Percentiles rank a stretch among this genome's conserved stretches.
Conservation (phyloP, 2,329 filamentous ascomycete genomes). For the Ambrosiella cleistominuta region DNA sequence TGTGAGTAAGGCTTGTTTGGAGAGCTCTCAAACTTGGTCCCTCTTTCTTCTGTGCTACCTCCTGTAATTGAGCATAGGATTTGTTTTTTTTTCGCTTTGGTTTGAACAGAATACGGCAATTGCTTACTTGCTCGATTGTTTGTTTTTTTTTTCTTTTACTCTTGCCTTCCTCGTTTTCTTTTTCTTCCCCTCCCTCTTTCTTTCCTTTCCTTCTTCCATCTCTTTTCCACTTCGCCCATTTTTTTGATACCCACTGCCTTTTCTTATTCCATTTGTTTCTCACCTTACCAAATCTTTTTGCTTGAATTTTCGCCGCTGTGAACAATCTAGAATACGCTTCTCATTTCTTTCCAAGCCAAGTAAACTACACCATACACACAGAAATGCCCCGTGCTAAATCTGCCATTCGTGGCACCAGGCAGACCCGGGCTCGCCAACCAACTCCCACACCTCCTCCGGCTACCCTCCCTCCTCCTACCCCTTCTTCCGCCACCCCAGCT, state of each 20-base stretch:
- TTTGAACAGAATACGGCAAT: slow-evolving; percentile 7
- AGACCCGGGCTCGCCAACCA: no score
- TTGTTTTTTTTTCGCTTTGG: slow-evolving; percentile 15
- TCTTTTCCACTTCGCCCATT: not conserved
- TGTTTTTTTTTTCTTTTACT: slow-evolving; percentile 3
- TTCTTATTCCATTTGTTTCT: not conserved
- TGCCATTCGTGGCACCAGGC: no score
- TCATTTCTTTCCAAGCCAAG: no score
- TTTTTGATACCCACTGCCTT: not conserved
- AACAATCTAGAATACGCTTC: no score
- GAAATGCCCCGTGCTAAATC: no score
- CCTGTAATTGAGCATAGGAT: not conserved
- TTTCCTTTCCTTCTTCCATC: not conserved
- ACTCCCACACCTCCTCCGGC: no score
- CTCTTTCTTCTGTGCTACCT: no score
- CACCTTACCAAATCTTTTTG: not conserved
- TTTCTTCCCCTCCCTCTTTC: not conserved
- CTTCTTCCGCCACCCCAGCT: no score
- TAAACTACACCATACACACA: no score
- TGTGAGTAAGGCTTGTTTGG: no score
- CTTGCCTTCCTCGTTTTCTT: not conserved
- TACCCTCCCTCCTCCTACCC: no score
- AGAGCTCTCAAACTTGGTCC: no score
- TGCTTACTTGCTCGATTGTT: not conserved
- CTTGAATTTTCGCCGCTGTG: not conserved